A percentile compares a stretch with the other conserved stretches of the same genome.
phyloP scores from a whole-genome alignment of 1,139 yeast genomes.

The Saccharomyces hybrid region DNA sequence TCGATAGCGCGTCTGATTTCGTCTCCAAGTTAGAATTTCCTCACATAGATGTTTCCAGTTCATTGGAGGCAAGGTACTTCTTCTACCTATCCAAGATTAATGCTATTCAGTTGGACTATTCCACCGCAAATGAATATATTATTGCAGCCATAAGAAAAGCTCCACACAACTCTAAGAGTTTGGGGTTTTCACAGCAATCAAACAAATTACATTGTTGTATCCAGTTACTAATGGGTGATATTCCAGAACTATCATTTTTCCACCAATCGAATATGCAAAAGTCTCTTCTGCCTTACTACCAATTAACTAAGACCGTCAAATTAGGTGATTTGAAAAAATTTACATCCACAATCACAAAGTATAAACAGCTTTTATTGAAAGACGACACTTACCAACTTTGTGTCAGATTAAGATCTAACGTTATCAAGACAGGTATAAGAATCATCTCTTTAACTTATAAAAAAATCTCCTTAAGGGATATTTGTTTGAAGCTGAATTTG shows the following conservation, averaged over 20 bases:
- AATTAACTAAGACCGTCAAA: slow-evolving; percentile 86
- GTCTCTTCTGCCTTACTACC: slow-evolving; percentile 72
- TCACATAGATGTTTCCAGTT: slow-evolving; percentile 55
- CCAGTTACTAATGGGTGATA: slow-evolving; percentile 92
- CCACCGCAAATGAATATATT: slow-evolving; percentile 82
- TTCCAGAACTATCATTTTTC: slow-evolving; percentile 86
- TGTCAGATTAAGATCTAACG: slow-evolving; percentile 88
- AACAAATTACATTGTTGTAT: slow-evolving; percentile 82
- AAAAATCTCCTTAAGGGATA: slow-evolving; percentile 81
- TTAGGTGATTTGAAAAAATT: slow-evolving; percentile 83
- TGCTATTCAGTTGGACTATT: slow-evolving; percentile 89
- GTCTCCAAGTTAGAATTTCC: slow-evolving; percentile 89
- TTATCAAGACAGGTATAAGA: slow-evolving; percentile 94
- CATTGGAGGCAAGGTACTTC: slow-evolving; percentile 85
- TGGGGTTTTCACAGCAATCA: slow-evolving; percentile 85
- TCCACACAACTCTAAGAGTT: slow-evolving; percentile 83
- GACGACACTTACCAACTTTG: slow-evolving; percentile 86
- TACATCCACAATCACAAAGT: slow-evolving; percentile 61
- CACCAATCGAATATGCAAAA: slow-evolving; percentile 52
- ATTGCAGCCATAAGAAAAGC: slow-evolving; percentile 93
- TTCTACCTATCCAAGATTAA: slow-evolving; percentile 84
- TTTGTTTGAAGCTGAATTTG: slow-evolving; percentile 80
- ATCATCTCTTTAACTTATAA: slow-evolving; percentile 88
- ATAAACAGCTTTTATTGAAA: slow-evolving; percentile 52
- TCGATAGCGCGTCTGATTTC: slow-evolving; percentile 80